These are phyloP conservation scores for Agaricus bisporus DNA, from an alignment of 768 basidiomycete species.

Conservation along the genomic window DNA sequence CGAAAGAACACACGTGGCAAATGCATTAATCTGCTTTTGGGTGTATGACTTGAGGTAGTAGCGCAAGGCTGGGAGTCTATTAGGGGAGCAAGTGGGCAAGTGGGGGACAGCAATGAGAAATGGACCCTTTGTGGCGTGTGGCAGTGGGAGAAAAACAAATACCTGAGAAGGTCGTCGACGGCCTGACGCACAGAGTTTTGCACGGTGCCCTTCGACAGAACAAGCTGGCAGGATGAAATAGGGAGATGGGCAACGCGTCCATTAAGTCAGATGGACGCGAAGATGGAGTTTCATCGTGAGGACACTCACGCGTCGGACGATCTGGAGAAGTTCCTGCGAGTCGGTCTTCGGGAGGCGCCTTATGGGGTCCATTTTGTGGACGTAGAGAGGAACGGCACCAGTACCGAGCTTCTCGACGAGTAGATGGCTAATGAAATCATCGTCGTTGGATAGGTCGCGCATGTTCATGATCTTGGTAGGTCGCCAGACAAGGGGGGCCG, in stretches of 20 bases:
- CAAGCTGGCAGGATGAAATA: conserved; percentile 39
- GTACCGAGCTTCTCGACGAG: conserved; percentile 87
- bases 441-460: conserved; percentile 84
- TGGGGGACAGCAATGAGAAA: conserved; percentile 16
- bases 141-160: conserved; percentile 26
- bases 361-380: conserved; percentile 85
- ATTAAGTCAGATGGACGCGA: conserved; percentile 1
- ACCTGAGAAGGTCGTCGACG: conserved; percentile 76
- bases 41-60: conserved; percentile 72
- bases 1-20: conserved; percentile 71
- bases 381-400: conserved; percentile 69
- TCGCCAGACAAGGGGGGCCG: conserved; percentile 51
- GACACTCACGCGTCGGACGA: conserved; percentile 68
- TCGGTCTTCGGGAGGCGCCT: conserved; percentile 74
- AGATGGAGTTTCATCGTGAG: conserved; percentile 4
- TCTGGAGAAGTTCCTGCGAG: conserved; percentile 57
- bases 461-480: conserved; percentile 89
- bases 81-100: conserved; percentile 12
- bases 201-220: conserved; percentile 46
- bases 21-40: conserved; percentile 86
- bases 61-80: conserved; percentile 67
- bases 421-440: conserved; percentile 86
- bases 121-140: conserved; percentile 15
- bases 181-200: conserved; percentile 61
- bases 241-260: conserved; percentile 10